Evolutionary conservation across 108 stramenopile genomes (phyloP), one percentile per base, ranked within the genome.

Genomic region (Cyclotella kingstonii): DNA sequence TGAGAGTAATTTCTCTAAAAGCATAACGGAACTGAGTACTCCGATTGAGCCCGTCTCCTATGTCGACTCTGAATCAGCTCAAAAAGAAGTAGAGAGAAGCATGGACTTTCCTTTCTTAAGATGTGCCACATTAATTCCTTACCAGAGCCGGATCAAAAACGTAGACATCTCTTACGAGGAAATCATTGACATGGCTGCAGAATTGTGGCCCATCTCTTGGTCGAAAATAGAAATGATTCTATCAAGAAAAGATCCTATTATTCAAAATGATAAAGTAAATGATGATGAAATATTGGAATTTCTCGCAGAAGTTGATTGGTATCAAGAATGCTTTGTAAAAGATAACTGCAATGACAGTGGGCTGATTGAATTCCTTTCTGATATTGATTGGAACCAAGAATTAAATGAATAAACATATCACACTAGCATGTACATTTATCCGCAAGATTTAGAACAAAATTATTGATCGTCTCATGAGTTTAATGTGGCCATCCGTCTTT

Each of bases 101-200:
- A n/a, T n/a, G n/a, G n/a, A n/a, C n/a, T n/a, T n/a, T n/a, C n/a
- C n/a, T n/a, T n/a, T n/a, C n/a, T n/a, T n/a, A n/a, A 51, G 26
- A 51, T 27, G 12, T 14, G 8, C 10, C 26, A 2, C 2, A 51
- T 12, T 2, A 51, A 30, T 1, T 51, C 2, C 9, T 2, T 14
- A 4, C 10, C 28, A 30, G 11, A 5, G n/a, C 10, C 10, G 49
- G 5, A 46, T 46, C 18, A 3, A 18, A 19, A 29, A 51, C 11
- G 49, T 51, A 11, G 49, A 51, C 9, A 51, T 51, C 1, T 17
- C 28, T 30, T 26, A 51, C 26, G 28, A 51, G 31, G 49, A 51
- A 15, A 51, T 51, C 11, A 27, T 51, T 3, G 1, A 26, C n/a
- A 3, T 51, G 26, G 49, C 49, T 11, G 10, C 31, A 15, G 11